Evolutionary conservation across 2,329 filamentous ascomycete species (phyloP).

Genomic region (Parastagonospora nodorum): DNA sequence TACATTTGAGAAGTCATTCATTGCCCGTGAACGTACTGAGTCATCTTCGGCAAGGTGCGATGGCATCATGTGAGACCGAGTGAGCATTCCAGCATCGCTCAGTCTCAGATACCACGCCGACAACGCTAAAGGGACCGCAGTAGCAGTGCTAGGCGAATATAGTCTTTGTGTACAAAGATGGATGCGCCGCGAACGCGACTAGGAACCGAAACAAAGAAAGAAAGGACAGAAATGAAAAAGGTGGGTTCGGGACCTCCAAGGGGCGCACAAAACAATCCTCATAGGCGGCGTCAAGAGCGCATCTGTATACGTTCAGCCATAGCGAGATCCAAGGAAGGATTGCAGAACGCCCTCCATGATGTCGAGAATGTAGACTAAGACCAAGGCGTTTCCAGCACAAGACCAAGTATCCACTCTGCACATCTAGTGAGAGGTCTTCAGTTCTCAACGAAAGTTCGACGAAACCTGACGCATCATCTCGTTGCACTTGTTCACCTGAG

Average conservation of each 20-base stretch:
- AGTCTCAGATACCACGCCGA: slow-evolving; percentile 2
- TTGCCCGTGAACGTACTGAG: neutral
- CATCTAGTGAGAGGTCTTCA: neutral
- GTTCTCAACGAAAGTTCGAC: slow-evolving; percentile 17
- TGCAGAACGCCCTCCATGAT: neutral
- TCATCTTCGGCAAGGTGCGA: neutral
- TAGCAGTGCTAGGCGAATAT: slow-evolving; percentile 6
- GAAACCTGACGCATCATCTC: slow-evolving; percentile 35
- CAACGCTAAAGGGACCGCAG: slow-evolving; percentile 9
- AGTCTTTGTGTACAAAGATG: slow-evolving; percentile 7
- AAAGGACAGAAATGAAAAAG: neutral
- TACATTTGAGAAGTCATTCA: neutral
- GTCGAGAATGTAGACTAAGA: slow-evolving; percentile 4
- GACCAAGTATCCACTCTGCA: slow-evolving; percentile 6
- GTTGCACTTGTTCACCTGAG: slow-evolving; percentile 46
- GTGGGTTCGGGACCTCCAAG: no score
- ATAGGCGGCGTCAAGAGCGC: no score
- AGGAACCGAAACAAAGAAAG: neutral
- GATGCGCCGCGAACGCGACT: neutral
- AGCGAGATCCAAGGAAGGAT: neutral
- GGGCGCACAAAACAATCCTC: no score
- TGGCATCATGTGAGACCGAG: slow-evolving; percentile 9
- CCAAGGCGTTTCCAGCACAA: slow-evolving; percentile 39
- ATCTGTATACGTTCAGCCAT: neutral
- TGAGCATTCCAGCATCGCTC: slow-evolving; percentile 33